Base-by-base conservation (phyloP, 768 basidiomycete species). In the Boletus huronensis region DNA sequence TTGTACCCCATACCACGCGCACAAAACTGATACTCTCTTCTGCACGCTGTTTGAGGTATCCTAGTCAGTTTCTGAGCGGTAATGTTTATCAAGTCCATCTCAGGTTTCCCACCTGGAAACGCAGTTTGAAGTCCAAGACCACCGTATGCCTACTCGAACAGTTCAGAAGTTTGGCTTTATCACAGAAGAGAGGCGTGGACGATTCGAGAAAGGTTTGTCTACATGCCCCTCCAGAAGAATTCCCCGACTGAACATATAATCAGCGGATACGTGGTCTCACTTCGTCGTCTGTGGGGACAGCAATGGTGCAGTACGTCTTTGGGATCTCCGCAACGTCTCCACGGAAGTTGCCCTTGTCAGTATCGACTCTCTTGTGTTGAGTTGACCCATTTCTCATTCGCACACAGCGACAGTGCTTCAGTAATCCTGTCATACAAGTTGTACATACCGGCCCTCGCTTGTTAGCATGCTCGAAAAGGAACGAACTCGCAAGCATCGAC, bases 121-220 rank as follows among this genome's bases (percentile, higher is more conserved):
- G 28, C 81, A 82, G 55, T 80, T 78, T 49, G 81, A 82, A 59
- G 49, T 80, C n/a, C 78, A 74, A 21, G 81, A 81, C 56, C 70
- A 74, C 55, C 73, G 80, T 17, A 52, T 68, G 34, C 72, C 75
- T 14, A 59, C 58, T 25, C 54, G 58, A 31, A 64, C 75, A 3
- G 75, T 73, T 21, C 68, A 74, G 45, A 67, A 77, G 29, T 82
- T 82, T 58, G 80, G 81, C 5, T 80, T 75, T 54, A 40, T 56
- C 16, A 62, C 68, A 10, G 52, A 55, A 6, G 72, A 73, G 32
- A 63, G 66, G 17, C 76, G 76, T 42, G 79, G 79, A 19, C 68
- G 77, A 48, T 80, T 67, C 43, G 69, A 74, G 47, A 79, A 75
- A 76, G 80, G 80, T 74, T 40, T 46, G 65, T 60, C 11, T 13